phyloP scores from a whole-genome alignment of 768 basidiomycete species.

The Postia placenta region DNA sequence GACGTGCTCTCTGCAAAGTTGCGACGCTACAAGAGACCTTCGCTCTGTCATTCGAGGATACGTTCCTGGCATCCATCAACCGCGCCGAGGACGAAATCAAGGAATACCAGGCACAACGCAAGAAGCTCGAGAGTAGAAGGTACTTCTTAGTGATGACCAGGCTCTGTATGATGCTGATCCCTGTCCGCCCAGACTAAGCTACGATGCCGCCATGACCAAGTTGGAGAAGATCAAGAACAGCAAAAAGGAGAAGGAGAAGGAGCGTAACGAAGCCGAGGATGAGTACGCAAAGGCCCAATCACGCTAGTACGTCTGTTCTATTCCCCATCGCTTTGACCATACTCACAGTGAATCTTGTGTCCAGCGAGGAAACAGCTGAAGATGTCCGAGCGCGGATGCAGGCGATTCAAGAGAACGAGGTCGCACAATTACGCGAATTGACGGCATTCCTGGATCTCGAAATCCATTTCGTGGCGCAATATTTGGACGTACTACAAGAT shows the following conservation, averaged over 20 bases:
- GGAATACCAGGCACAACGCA: constrained; percentile 74
- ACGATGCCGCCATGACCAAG: constrained; percentile 71
- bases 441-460: constrained; percentile 68
- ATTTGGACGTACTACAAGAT: constrained; percentile 67
- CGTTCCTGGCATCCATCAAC: constrained; percentile 63
- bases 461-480: constrained; percentile 65
- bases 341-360: not conserved
- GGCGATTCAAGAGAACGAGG: constrained; percentile 75
- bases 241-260: constrained; percentile 82
- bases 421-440: constrained; percentile 64
- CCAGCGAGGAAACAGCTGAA: constrained; percentile 80
- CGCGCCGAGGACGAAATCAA: constrained; percentile 68
- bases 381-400: constrained; percentile 80
- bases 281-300: constrained; percentile 66
- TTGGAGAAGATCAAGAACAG: constrained; percentile 56
- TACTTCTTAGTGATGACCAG: constrained; percentile 26
- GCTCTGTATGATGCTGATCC: not conserved
- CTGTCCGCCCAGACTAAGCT: constrained; percentile 41
- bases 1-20: constrained; percentile 79
- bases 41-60: constrained; percentile 65
- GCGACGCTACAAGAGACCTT: constrained; percentile 83
- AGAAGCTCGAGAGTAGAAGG: constrained; percentile 86
- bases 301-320: constrained; percentile 58
- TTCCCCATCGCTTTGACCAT: not conserved
- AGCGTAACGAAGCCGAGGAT: constrained; percentile 71